Conservation (phyloP, 2,329 filamentous ascomycete genomes). For the Ramularia endophylla region DNA sequence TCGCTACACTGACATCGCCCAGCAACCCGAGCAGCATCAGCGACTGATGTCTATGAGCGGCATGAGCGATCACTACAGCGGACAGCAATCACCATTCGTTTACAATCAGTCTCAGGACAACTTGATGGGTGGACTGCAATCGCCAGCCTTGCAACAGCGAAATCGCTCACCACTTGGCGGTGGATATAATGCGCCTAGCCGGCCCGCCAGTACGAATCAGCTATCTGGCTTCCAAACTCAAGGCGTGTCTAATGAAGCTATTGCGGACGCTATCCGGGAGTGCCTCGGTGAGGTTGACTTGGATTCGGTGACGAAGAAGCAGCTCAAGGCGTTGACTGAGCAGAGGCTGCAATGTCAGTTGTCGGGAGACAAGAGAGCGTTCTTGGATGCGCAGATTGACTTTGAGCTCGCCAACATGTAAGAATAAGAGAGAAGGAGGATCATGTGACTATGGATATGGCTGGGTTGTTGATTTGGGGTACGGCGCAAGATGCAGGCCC, state of each 20-base stretch:
- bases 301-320: slow-evolving; percentile 98
- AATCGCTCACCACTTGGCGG: slow-evolving; percentile 17
- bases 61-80: slow-evolving; percentile 40
- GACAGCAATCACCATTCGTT: slow-evolving; percentile 36
- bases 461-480: too few relatives aligned
- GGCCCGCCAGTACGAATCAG: slow-evolving; percentile 23
- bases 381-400: slow-evolving; percentile 91
- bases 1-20: slow-evolving; percentile 58
- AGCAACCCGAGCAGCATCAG: slow-evolving; percentile 36
- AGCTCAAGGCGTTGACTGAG: slow-evolving; percentile 77
- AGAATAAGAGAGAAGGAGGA: too few relatives aligned
- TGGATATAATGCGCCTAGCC: slow-evolving; percentile 25
- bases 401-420: slow-evolving; percentile 90
- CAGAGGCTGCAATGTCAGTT: slow-evolving; percentile 88
- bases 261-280: slow-evolving; percentile 75
- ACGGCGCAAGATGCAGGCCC: too few relatives aligned
- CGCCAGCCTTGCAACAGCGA: slow-evolving; percentile 24
- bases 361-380: slow-evolving; percentile 75
- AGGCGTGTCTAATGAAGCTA: slow-evolving; percentile 72
- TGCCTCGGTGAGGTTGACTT: slow-evolving; percentile 86
- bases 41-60: slow-evolving; percentile 58
- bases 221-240: slow-evolving; percentile 54
- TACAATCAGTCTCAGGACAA: slow-evolving; percentile 28
- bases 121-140: slow-evolving; percentile 29
- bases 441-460: too few relatives aligned